These are phyloP conservation scores for Metschnikowia vanudenii DNA, from an alignment of 805 yeast species.

Conservation along the genomic window DNA sequence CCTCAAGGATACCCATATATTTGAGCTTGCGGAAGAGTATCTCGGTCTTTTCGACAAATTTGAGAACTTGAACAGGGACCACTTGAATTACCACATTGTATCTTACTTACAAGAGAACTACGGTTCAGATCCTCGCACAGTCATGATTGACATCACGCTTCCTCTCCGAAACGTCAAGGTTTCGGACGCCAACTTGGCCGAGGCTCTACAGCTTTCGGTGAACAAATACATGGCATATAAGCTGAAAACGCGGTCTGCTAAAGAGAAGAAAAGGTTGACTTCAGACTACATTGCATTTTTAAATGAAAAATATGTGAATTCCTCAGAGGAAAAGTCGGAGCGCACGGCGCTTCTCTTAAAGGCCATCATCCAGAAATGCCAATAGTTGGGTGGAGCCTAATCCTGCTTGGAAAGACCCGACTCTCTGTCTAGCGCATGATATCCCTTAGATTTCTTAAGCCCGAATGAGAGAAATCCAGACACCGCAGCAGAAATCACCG, in stretches of 20 bases:
- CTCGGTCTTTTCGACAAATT: conserved; percentile 67
- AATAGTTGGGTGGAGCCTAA: conserved; percentile 12
- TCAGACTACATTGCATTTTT: conserved; percentile 26
- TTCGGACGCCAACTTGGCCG: conserved; percentile 48
- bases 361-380: conserved; percentile 42
- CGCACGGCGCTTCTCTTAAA: conserved; percentile 33
- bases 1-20: conserved; percentile 39
- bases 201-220: conserved; percentile 63
- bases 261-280: conserved; percentile 33
- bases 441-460: conserved; percentile 23
- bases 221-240: conserved; percentile 67
- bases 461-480: conserved; percentile 27
- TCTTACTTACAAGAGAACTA: conserved; percentile 47
- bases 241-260: conserved; percentile 36
- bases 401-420: conserved; percentile 24
- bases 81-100: conserved; percentile 65
- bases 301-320: conserved; percentile 26
- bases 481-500: conserved; percentile 24
- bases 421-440: conserved; percentile 26
- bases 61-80: conserved; percentile 62
- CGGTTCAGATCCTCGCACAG: conserved; percentile 39
- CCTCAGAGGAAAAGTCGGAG: conserved; percentile 22
- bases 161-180: conserved; percentile 57
- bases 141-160: conserved; percentile 57
- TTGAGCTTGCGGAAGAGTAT: conserved; percentile 40